Conservation (phyloP, 1,284 basidiomycete genomes). For the Apiotrichum brassicae region DNA sequence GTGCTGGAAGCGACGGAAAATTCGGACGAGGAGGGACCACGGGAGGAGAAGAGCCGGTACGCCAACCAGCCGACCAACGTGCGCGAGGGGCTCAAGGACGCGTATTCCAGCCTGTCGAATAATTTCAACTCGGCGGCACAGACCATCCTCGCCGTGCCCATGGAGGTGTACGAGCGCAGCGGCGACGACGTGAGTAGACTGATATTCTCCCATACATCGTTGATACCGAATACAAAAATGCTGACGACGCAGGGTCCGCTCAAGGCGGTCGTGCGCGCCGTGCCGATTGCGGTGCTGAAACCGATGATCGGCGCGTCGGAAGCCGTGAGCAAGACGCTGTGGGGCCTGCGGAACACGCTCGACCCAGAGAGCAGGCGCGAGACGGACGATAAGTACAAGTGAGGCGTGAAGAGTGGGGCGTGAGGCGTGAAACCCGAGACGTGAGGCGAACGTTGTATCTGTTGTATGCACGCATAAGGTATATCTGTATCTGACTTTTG, state of each 20-base stretch:
- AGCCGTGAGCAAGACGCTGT: constrained; percentile 87
- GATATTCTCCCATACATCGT: too few relatives aligned
- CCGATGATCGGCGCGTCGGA: constrained; percentile 96
- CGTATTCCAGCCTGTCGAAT: constrained; percentile 73
- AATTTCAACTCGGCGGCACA: constrained; percentile 92
- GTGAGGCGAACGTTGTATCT: too few relatives aligned
- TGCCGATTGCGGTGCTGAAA: constrained; percentile 91
- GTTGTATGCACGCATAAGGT: too few relatives aligned
- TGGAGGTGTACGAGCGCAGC: constrained; percentile 95
- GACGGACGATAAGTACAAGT: constrained; percentile 82
- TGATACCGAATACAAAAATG: neutral
- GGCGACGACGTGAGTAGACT: constrained; percentile 65
- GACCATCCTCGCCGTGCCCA: constrained; percentile 95
- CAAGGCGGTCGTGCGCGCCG: constrained; percentile 85
- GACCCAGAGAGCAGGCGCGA: constrained; percentile 72
- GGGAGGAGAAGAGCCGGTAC: constrained; percentile 69
- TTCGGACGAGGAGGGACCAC: constrained; percentile 12
- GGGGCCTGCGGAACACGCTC: constrained; percentile 83
- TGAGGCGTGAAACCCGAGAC: neutral
- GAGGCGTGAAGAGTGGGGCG: neutral
- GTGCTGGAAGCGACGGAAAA: constrained; percentile 7
- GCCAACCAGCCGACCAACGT: constrained; percentile 81
- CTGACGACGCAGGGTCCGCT: constrained; percentile 63
- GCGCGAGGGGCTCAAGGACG: constrained; percentile 79
- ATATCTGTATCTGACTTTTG: too few relatives aligned